Base-by-base conservation (phyloP, 352 stramenopile species). In the Salisapilia sapeloensis region DNA sequence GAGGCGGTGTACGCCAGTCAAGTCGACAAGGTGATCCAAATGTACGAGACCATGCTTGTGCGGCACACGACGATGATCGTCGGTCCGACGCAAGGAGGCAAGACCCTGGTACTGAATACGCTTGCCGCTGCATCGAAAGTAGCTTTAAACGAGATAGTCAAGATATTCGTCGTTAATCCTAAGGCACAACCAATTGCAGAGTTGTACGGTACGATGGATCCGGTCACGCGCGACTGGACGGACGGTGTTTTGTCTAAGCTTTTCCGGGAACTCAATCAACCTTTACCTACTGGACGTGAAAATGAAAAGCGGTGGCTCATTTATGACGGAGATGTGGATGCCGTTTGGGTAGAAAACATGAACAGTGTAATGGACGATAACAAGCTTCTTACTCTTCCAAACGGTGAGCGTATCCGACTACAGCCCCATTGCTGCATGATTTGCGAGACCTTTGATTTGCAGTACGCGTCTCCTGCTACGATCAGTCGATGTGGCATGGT, bases 301-400 rank as follows among this genome's bases (percentile, higher is more conserved):
- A 94, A 92, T 24, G 87, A 96, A 35, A 89, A 96, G 40, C 69
- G 84, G 9, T 97, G 89, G 89, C 67, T 97, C 20, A 81, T 97
- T 23, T 97, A 92, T 51, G 90, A 97, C 40, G 91, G 91, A 15
- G 91, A 97, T 35, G 87, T 97, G 0, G 92, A 97, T 48, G 86
- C 92, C 0, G 71, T 96, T 13, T 97, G 92, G 92, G 87, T 97
- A 30, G 92, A 97, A 56, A 96, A 96, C 43, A 96, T 97, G 89
- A 97, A 97, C 60, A 95, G 77, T 15, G 91, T 97, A 35, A 97
- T 97, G 91, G 91, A 97, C 33, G 89, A 97, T 44, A 97, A 97
- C 60, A 94, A 94, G 40, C 45, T 97, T 29, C 56, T 97, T 0
- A 97, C 90, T 4, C 46, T 97, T 5, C 90, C 90, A 3, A 97